Evolutionary conservation across 2,329 filamentous ascomycete species (phyloP).

Genomic region (Diaporthe sp.): DNA sequence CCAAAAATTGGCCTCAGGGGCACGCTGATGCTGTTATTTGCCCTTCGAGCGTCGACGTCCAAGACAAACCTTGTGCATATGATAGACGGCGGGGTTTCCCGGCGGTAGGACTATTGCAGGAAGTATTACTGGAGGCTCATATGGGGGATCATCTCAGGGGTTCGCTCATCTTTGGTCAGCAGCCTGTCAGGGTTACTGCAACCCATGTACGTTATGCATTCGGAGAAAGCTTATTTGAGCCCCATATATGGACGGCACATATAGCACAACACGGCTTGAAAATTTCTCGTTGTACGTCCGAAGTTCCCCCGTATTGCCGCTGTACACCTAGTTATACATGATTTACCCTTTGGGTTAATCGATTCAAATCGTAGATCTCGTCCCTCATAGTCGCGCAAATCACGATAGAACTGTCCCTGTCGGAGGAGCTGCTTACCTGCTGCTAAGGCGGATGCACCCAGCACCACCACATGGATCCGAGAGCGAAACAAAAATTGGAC

Average conservation of each 20-base stretch:
- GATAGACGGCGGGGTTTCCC: not conserved
- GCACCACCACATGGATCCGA: not conserved
- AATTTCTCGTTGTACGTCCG: no score
- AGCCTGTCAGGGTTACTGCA: not conserved
- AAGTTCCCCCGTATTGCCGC: not conserved
- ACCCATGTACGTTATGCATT: not conserved
- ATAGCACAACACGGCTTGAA: not conserved
- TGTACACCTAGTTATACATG: no score
- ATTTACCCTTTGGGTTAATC: not conserved
- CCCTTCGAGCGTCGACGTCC: not conserved
- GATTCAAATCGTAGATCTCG: not conserved
- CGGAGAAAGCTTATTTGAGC: constrained; percentile 24
- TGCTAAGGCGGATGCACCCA: not conserved
- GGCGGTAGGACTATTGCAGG: not conserved
- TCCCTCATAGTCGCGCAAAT: not conserved
- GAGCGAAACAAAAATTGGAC: not conserved
- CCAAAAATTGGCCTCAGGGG: not conserved
- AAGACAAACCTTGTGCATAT: not conserved
- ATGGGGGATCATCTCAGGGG: not conserved
- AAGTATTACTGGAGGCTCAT: not conserved
- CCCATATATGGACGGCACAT: not conserved
- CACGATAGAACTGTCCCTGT: not conserved
- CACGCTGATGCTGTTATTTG: not conserved
- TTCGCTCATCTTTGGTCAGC: not conserved
- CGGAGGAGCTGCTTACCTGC: not conserved